Evolutionary conservation across 805 yeast genomes (phyloP).

Genomic region (Saturnispora zaruensis): DNA sequence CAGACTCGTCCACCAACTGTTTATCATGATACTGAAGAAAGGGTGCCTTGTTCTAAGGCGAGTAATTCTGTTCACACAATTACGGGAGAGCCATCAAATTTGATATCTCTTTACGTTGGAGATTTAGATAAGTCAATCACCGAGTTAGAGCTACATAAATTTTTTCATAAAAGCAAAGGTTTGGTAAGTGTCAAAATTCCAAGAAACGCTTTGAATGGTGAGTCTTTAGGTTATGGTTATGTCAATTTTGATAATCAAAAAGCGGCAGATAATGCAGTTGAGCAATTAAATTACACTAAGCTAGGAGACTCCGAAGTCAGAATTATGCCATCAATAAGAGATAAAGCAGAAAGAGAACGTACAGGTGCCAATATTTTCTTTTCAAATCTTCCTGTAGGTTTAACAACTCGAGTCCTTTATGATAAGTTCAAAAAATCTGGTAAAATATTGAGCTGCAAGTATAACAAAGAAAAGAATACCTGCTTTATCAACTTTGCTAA

Average conservation of each 20-base stretch:
- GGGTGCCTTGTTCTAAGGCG: neutral
- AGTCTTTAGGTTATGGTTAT: conserved; percentile 66
- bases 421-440: conserved; percentile 24
- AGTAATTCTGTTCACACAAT: neutral
- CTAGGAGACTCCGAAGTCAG: conserved; percentile 38
- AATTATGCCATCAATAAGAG: conserved; percentile 48
- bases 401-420: conserved; percentile 26
- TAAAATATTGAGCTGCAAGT: conserved; percentile 27
- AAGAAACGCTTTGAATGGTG: conserved; percentile 41
- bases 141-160: conserved; percentile 38
- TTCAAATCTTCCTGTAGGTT: conserved; percentile 34
- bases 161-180: conserved; percentile 37
- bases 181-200: conserved; percentile 55
- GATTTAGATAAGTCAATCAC: conserved; percentile 43
- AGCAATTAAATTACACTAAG: conserved; percentile 43
- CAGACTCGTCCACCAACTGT: neutral
- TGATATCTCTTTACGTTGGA: conserved; percentile 49
- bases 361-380: conserved; percentile 45
- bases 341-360: conserved; percentile 30
- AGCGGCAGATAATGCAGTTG: conserved; percentile 50
- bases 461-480: conserved; percentile 17
- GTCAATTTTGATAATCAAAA: conserved; percentile 45
- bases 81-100: conserved; percentile 9
- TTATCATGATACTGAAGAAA: neutral
- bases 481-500: conserved; percentile 37